These are phyloP conservation scores for Leishmania amazonensis DNA, from an alignment of 208 protist species.

Conservation along the genomic window DNA sequence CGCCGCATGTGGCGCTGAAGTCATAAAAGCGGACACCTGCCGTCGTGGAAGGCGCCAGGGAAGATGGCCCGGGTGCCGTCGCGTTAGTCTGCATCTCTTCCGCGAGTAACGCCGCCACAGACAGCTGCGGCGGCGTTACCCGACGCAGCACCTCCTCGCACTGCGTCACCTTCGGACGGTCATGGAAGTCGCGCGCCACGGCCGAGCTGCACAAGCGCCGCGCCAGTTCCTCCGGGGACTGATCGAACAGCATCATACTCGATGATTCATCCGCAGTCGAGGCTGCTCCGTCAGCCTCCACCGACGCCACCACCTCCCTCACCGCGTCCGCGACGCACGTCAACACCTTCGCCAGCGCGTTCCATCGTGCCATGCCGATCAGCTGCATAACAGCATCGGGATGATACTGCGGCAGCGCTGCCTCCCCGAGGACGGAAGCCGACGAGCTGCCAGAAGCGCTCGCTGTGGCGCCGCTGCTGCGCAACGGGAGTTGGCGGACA, in stretches of 20 bases:
- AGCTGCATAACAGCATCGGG: slow-evolving; percentile 73
- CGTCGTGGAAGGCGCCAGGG: neutral
- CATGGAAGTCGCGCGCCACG: slow-evolving; percentile 22
- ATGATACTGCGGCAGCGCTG: slow-evolving; percentile 51
- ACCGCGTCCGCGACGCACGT: slow-evolving; percentile 30
- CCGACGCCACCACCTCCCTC: slow-evolving; percentile 9
- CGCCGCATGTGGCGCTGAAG: slow-evolving; percentile 25
- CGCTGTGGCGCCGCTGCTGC: slow-evolving; percentile 2
- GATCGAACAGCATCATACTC: neutral
- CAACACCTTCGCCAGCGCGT: slow-evolving; percentile 40
- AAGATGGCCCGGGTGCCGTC: neutral
- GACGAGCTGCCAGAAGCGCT: neutral
- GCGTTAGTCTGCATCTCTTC: neutral
- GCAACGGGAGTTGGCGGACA: slow-evolving; percentile 29
- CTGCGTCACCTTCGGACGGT: slow-evolving; percentile 15
- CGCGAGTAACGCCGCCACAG: slow-evolving; percentile 6
- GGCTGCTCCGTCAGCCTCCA: neutral
- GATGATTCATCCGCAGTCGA: neutral
- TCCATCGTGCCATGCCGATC: slow-evolving; percentile 66
- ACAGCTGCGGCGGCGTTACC: slow-evolving; percentile 24
- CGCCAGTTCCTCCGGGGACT: slow-evolving; percentile 19
- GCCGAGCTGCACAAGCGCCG: slow-evolving; percentile 28
- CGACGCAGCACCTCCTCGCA: slow-evolving; percentile 17
- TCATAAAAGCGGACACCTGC: slow-evolving; percentile 22
- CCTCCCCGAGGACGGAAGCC: neutral